Base-by-base conservation (phyloP, 2,329 filamentous ascomycete genomes). In the Neopestalotiopsis rosae region DNA sequence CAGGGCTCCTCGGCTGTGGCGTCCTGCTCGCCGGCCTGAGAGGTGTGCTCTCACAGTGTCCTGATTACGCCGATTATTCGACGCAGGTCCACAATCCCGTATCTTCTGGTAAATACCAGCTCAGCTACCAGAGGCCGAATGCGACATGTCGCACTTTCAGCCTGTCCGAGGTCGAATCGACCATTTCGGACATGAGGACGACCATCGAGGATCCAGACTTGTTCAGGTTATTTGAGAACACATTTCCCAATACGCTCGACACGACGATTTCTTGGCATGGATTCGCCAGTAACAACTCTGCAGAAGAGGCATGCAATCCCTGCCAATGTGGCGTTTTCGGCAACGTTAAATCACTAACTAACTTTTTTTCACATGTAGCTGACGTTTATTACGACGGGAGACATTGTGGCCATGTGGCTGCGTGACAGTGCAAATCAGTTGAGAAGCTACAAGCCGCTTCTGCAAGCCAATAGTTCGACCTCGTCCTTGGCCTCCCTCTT, bases 341-440 rank as follows among this genome's bases (percentile, higher is more conserved):
- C 45, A 52, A 20, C 45, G 10, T 24, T 52, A n/a, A 17, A 28
- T 28, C 24, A 28, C 24, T 52, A n/a, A 20, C 45, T 52, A 52
- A 52, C 45, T 52, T 24, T 52, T 17, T 10, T 52, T 52, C 82
- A 88, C 69, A 89, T 90, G 13, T 81, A 89, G 66, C 89, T 95
- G 73, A 91, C 90, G 34, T 95, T 95, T 77, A 90, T 95, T 70
- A 93, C 95, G 64, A 95, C 93, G 0, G 93, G 93, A 56, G 93
- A 95, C 76, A 95, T 95, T 78, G 91, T 94, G 75, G 93, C 93
- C 0, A 93, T 95, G 82, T 97, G 94, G 94, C 84, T 97, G 68
- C 90, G 94, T 59, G 94, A 97, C 79, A 95, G 93, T 13, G 88
- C 90, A 17, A 92, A 92, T 74, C 91, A 94, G 77, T 86, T 94